Evolutionary conservation across 331 rosid genomes (phyloP), one percentile per base, ranked within the genome.

Genomic region (Acacia concinna): DNA sequence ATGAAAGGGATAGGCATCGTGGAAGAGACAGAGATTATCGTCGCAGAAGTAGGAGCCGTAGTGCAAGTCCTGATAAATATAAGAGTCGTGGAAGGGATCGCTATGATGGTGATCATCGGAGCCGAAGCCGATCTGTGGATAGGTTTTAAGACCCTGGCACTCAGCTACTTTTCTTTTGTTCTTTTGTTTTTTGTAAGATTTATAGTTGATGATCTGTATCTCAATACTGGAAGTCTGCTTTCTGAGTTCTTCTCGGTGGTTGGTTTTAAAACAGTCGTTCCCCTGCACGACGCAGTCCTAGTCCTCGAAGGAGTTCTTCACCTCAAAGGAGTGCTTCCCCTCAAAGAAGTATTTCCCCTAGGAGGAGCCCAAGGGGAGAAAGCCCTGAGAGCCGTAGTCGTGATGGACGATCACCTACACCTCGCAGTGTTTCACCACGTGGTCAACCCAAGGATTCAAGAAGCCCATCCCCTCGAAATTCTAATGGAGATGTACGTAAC

Each of bases 401-500:
- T 14, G 87, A 83, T 77, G 81, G 85, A 77, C 77, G 83, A 31
- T 88, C 90, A 68, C 88, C 83, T 75, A 54, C 85, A 15, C 88
- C 96, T 27, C 87, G 28, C 60, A 90, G 96, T 84, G 85, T 85
- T 75, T 90, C 94, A 71, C 98, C 91, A 0, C 80, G 69, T 0
- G 85, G 84, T 62, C 94, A 57, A 51, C 79, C 82, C 75, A 79
- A 79, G 76, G 84, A 88, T 77, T 89, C 91, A 1, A 86, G 72
- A 56, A 94, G 91, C 72, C 91, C 85, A 41, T 91, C 93, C 32
- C 91, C 91, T 20, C 71, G 71, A 31, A 81, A 88, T 79, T 84
- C 85, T 13, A 87, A 91, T 75, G 87, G 84, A 65, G 89, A 90
- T 85, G 97, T 94, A 85, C 86, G 96, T 92, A 68, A 49, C n/a